A percentile compares a stretch with the other conserved stretches of the same genome.
These are phyloP conservation scores for Plasmodium yoelii DNA, from an alignment of 169 alveolate genomes.

Conservation along the genomic window DNA sequence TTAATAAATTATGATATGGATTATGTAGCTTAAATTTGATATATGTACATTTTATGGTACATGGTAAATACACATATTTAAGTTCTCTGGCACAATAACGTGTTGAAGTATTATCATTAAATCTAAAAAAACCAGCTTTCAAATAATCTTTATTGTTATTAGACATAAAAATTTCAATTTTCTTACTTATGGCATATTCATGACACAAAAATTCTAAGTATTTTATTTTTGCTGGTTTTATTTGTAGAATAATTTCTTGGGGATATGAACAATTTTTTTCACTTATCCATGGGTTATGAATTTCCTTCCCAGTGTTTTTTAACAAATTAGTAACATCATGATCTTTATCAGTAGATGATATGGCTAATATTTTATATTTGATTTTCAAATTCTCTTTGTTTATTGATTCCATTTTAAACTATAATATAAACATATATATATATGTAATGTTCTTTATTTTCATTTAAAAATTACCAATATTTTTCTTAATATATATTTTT, in stretches of 20 bases:
- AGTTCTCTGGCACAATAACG: slow-evolving; percentile 75
- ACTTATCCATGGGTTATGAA: slow-evolving; percentile 69
- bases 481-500: background rate
- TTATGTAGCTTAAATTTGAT: slow-evolving; percentile 55
- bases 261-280: slow-evolving; percentile 68
- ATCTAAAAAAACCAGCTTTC: slow-evolving; percentile 74
- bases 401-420: slow-evolving; percentile 59
- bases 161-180: slow-evolving; percentile 74
- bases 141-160: slow-evolving; percentile 61
- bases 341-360: slow-evolving; percentile 73
- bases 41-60: slow-evolving; percentile 71
- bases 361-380: slow-evolving; percentile 60
- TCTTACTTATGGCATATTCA: slow-evolving; percentile 67
- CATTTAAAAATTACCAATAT: slow-evolving; percentile 16
- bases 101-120: slow-evolving; percentile 73
- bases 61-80: slow-evolving; percentile 75
- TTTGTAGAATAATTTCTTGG: slow-evolving; percentile 69
- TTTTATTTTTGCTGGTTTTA: slow-evolving; percentile 64
- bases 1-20: slow-evolving; percentile 54
- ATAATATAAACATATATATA: background rate
- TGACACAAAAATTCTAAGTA: slow-evolving; percentile 73
- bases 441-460: slow-evolving; percentile 14
- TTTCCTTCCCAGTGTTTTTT: slow-evolving; percentile 50
- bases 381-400: slow-evolving; percentile 64
- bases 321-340: slow-evolving; percentile 48